Evolutionary conservation across 352 stramenopile species (phyloP), one percentile per base, ranked within the genome.

Genomic region (Pythium aristosporum): DNA sequence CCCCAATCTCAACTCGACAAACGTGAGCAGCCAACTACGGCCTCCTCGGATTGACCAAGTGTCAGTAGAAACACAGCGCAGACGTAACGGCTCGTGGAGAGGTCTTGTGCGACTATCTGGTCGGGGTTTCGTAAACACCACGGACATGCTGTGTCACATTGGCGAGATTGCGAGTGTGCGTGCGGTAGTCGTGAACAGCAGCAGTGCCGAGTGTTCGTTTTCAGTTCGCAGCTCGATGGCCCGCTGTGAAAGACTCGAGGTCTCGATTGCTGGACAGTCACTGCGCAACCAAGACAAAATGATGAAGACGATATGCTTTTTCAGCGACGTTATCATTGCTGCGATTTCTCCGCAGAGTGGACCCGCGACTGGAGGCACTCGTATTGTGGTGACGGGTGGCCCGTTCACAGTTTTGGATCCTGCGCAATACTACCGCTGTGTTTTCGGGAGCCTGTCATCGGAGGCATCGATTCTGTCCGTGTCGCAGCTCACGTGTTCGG

Each of bases 361-460:
- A 30, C 53, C 62, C 4, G 6, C 41, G 13, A 37, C 21, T 42
- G 62, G 62, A 44, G 55, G 55, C n/a, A 69, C 54, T 12, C 62
- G 48, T 23, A 47, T 69, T 0, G 6, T 59, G 25, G 62, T 69
- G 6, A 54, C 18, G 0, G 62, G 62, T 36, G 62, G 62, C n/a
- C 53, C 62, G 28, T 69, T 64, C 21, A 18, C 58, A 36, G n/a
- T 18, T 15, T 46, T n/a, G 13, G n/a, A 42, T 44, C 20, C 1
- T 6, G 9, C 32, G 16, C 28, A 39, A 20, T 12, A 13, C 11
- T 59, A 63, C 46, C 53, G 57, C 11, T 72, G 65, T 50, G 21
- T 32, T 13, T 72, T 72, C 41, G 65, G 59, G 4, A 30, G 37
- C 37, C 36, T 18, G 20, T 18, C 23, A 39, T 51, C 46, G 2